phyloP scores from a whole-genome alignment of 2,329 filamentous ascomycete genomes.

The Macroventuria anomochaeta region DNA sequence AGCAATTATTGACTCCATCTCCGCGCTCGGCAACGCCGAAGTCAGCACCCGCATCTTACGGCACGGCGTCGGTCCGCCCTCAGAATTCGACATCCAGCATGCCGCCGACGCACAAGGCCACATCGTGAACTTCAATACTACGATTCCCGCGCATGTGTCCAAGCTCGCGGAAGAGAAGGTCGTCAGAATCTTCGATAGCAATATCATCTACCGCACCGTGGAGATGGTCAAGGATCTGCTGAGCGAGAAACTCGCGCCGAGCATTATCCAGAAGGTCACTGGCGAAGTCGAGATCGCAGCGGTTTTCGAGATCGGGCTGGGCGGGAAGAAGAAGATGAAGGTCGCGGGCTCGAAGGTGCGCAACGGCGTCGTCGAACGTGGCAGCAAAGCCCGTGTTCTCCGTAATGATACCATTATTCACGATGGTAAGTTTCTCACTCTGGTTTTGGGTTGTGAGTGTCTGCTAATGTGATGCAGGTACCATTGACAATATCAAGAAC shows the following conservation, averaged over 20 bases:
- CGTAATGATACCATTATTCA: conserved; percentile 74
- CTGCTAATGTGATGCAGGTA: conserved; percentile 60
- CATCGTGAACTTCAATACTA: conserved; percentile 86
- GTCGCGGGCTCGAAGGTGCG: conserved; percentile 88
- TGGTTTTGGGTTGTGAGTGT: neutral
- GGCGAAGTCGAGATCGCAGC: conserved; percentile 88
- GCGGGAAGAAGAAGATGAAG: conserved; percentile 71
- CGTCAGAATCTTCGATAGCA: conserved; percentile 83
- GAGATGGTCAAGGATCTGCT: conserved; percentile 75
- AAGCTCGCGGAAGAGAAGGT: conserved; percentile 72
- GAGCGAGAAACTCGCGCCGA: conserved; percentile 71
- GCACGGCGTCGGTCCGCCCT: conserved; percentile 76
- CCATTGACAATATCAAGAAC: conserved; percentile 82
- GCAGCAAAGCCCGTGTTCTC: conserved; percentile 72
- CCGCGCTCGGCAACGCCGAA: conserved; percentile 83
- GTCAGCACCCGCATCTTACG: conserved; percentile 78
- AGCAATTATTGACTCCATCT: conserved; percentile 79
- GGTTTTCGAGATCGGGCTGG: conserved; percentile 83
- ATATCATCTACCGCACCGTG: conserved; percentile 80
- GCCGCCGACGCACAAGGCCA: conserved; percentile 77
- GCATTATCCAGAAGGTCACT: conserved; percentile 71
- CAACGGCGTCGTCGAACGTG: conserved; percentile 75
- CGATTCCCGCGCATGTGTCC: conserved; percentile 70
- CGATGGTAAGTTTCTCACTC: conserved; percentile 71
- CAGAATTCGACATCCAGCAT: conserved; percentile 88